Percentiles rank a stretch among this genome's conserved stretches.
phyloP scores from a whole-genome alignment of 2,329 filamentous ascomycete species.

The Nothophoma quercina region DNA sequence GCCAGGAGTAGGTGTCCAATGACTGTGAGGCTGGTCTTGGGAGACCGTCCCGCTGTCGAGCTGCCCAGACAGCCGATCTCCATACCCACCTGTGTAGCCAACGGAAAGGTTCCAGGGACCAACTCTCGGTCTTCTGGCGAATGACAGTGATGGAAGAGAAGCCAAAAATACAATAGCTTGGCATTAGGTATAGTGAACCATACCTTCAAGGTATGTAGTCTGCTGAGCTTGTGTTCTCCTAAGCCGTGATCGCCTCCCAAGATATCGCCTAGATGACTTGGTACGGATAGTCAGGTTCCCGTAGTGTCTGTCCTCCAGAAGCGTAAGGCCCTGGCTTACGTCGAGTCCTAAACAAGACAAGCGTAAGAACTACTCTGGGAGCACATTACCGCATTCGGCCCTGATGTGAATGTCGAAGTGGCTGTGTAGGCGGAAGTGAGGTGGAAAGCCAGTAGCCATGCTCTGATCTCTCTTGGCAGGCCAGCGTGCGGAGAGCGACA shows the following conservation, averaged over 20 bases:
- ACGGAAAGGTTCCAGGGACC: slow-evolving; percentile 5
- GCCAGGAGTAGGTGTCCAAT: slow-evolving; percentile 7
- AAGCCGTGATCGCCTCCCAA: slow-evolving; percentile 22
- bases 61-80: slow-evolving; percentile 11
- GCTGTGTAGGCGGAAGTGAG: slow-evolving; percentile 9
- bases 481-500: background rate
- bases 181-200: background rate
- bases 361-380: background rate
- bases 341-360: background rate
- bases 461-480: slow-evolving; percentile 17
- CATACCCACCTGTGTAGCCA: slow-evolving; percentile 4
- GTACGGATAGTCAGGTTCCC: slow-evolving; percentile 31
- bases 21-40: slow-evolving; percentile 1
- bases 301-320: slow-evolving; percentile 17
- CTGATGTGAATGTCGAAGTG: slow-evolving; percentile 1
- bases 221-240: slow-evolving; percentile 3
- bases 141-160: background rate
- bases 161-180: slow-evolving; percentile 6
- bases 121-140: background rate
- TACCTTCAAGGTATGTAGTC: background rate
- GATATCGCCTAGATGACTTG: slow-evolving; percentile 40
- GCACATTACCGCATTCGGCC: slow-evolving; percentile 2
- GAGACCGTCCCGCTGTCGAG: background rate
- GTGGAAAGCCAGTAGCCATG: slow-evolving; percentile 11
- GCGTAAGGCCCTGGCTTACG: background rate